A percentile compares a stretch with the other conserved stretches of the same genome.
Conservation (phyloP, 2,329 filamentous ascomycete genomes). For the Epichloe uncinata region DNA sequence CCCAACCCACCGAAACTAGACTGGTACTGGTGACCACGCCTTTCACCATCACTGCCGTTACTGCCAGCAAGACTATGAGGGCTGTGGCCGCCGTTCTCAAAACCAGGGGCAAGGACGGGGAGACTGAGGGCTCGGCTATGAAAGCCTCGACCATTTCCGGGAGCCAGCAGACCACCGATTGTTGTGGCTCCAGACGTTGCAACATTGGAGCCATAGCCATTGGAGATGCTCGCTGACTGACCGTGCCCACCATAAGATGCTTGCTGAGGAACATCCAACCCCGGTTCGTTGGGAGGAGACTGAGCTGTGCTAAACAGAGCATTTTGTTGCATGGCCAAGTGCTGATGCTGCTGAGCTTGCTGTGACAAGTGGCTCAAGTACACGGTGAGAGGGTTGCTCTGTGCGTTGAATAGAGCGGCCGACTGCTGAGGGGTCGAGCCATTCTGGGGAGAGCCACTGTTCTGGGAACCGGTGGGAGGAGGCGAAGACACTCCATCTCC, state of each 20-base stretch:
- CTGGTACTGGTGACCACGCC: constrained; percentile 54
- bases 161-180: constrained; percentile 65
- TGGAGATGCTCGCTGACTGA: constrained; percentile 52
- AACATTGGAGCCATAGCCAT: constrained; percentile 43
- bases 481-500: constrained; percentile 47
- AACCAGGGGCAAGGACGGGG: constrained; percentile 54
- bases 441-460: constrained; percentile 42
- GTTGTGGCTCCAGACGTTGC: constrained; percentile 48
- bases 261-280: constrained; percentile 46
- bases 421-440: constrained; percentile 47
- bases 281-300: constrained; percentile 42
- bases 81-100: constrained; percentile 45
- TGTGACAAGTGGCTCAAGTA: constrained; percentile 77
- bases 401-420: constrained; percentile 64
- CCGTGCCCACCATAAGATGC: constrained; percentile 49
- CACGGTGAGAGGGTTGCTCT: constrained; percentile 82
- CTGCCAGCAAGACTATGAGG: constrained; percentile 33
- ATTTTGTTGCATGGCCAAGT: constrained; percentile 62
- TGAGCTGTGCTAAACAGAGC: constrained; percentile 66
- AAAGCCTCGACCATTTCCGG: constrained; percentile 46
- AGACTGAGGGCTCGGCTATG: constrained; percentile 80
- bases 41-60: constrained; percentile 35
- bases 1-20: constrained; percentile 48
- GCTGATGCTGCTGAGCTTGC: constrained; percentile 56
- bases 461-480: constrained; percentile 45